These are phyloP conservation scores for Nicotiana noctiflora DNA, from an alignment of 257 asterid species.

Conservation along the genomic window DNA sequence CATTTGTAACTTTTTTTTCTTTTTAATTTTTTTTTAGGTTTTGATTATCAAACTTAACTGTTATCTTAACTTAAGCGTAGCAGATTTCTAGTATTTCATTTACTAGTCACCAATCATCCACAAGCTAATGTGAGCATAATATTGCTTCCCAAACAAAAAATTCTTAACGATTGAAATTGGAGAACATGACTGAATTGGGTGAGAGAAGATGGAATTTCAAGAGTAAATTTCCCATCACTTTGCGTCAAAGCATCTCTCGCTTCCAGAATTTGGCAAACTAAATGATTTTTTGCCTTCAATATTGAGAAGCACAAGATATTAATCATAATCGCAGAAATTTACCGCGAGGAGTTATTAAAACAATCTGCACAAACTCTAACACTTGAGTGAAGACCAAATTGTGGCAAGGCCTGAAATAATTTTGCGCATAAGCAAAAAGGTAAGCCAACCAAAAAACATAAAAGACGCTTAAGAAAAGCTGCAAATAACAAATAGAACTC, in stretches of 20 bases:
- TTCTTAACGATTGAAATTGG: neutral
- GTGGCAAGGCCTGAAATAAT: slow-evolving; percentile 75
- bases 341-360: slow-evolving; percentile 79
- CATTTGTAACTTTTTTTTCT: neutral
- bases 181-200: neutral
- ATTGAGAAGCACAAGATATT: neutral
- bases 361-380: slow-evolving; percentile 95
- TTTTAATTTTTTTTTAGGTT: neutral
- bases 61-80: neutral
- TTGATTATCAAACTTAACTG: neutral
- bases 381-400: slow-evolving; percentile 70
- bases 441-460: neutral
- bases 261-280: neutral
- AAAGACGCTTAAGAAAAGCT: neutral
- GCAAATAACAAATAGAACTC: slow-evolving; percentile 9
- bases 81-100: neutral
- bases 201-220: neutral
- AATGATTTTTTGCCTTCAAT: neutral
- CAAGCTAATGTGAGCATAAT: neutral
- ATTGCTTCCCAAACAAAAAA: neutral
- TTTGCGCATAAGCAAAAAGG: slow-evolving; percentile 1
- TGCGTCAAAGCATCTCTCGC: neutral
- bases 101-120: neutral
- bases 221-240: neutral
- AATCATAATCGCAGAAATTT: slow-evolving; percentile 20